Evolutionary conservation across 495 filamentous ascomycete species (phyloP), one percentile per base, ranked within the genome.

Genomic region (Talaromyces ruber): DNA sequence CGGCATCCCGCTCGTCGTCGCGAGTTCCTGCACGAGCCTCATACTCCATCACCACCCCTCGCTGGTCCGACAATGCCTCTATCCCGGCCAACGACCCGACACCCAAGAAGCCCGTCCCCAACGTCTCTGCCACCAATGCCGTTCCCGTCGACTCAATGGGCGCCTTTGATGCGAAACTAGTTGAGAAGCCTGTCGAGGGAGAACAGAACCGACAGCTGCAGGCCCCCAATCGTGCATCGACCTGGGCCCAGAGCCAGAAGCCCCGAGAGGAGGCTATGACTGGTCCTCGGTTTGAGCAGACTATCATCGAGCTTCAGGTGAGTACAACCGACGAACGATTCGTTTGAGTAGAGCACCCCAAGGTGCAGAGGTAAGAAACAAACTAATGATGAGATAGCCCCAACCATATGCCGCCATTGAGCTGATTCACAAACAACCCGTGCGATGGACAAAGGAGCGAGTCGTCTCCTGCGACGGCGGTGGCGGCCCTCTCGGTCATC

Each of bases 241-340:
- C 89, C 61, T 98, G 94, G 94, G 88, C 89, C 39, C 73, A 83
- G 65, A 92, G 82, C 77, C 94, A 98, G 82, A 82, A 83, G 72
- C 88, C 90, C 16, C 80, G 93, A 63, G 81, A 81, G 55, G 71
- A 82, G 73, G 94, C 89, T 18, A 98, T 98, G 94, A 81, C 82
- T 16, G 94, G 94, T 34, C 94, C 94, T 64, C 81, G 94, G 64
- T 98, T 98, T 68, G 94, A 98, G 81, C 93, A 97, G 83, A 97
- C 90, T 16, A 89, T 93, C 65, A 89, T 97, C 79, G 85, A 88
- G 68, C 78, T 84, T 67, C 94, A 97, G 87, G 92, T 97, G 76
- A 58, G 88, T 77, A 56, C 24, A n/a, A 14, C 8, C 14, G 6
- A 14, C 14, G 14, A 4, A 34, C n/a, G n/a, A n/a, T 4, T n/a